Evolutionary conservation across 352 stramenopile species (phyloP).

Genomic region (Phytophthora foliorum): DNA sequence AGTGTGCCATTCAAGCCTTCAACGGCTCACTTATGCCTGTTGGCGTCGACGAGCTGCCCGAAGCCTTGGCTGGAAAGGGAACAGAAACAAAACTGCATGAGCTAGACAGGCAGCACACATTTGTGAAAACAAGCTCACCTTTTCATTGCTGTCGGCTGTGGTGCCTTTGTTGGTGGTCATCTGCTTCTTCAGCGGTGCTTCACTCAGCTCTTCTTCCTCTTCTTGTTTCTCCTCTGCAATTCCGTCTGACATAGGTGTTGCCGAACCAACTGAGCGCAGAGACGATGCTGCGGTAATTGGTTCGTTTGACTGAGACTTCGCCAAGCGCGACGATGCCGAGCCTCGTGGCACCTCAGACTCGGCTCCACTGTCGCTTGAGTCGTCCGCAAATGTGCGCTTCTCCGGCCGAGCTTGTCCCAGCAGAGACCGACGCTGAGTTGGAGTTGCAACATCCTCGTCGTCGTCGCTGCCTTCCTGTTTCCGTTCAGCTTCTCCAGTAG

Average conservation of each 20-base stretch:
- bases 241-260: constrained; percentile 2
- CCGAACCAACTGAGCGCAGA: constrained; percentile 8
- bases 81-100: not conserved
- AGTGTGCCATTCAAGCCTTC: not conserved
- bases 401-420: constrained; percentile 55
- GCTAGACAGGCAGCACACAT: not conserved
- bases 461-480: constrained; percentile 31
- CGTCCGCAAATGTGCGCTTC: constrained; percentile 55
- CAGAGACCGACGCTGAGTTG: constrained; percentile 60
- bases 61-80: constrained; percentile 22
- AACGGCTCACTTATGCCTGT: constrained; percentile 6
- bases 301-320: constrained; percentile 5
- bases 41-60: constrained; percentile 20
- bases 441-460: constrained; percentile 13
- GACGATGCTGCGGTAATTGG: constrained; percentile 19
- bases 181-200: constrained; percentile 22
- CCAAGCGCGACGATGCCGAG: constrained; percentile 41
- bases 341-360: constrained; percentile 49
- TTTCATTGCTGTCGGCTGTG: constrained; percentile 5
- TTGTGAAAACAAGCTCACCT: constrained; percentile 17
- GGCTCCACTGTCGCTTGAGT: constrained; percentile 59
- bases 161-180: constrained; percentile 8
- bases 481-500: constrained; percentile 16
- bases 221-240: constrained; percentile 30
- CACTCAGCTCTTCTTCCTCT: constrained; percentile 15